A percentile compares a stretch with the other conserved stretches of the same genome.
Conservation (phyloP, 805 yeast genomes). For the Isabelozyma heimii region DNA sequence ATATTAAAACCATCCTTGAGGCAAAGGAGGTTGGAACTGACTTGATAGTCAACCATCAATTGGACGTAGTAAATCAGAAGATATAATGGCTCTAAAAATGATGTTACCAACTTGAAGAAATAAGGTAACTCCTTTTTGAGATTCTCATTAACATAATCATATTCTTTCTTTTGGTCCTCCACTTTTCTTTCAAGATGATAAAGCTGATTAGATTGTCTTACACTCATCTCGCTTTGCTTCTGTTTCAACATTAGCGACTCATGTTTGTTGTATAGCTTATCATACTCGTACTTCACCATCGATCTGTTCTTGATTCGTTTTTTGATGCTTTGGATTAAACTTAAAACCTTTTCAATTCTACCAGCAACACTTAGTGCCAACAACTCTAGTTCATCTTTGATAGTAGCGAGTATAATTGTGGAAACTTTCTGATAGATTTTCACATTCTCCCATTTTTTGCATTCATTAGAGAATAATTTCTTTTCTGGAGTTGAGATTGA, state of each 20-base stretch:
- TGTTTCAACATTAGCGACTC: conserved; percentile 29
- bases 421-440: not conserved
- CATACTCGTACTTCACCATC: conserved; percentile 36
- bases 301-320: conserved; percentile 26
- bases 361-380: not conserved
- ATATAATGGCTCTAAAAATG: conserved; percentile 29
- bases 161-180: conserved; percentile 18
- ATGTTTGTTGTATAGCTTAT: conserved; percentile 24
- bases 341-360: conserved; percentile 12
- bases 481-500: not conserved
- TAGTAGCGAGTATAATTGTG: not conserved
- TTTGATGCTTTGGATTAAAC: conserved; percentile 19
- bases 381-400: conserved; percentile 10
- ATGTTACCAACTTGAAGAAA: conserved; percentile 32
- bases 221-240: conserved; percentile 32
- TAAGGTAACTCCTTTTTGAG: conserved; percentile 48
- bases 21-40: conserved; percentile 7
- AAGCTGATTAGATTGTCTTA: conserved; percentile 26
- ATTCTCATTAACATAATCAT: conserved; percentile 31
- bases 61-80: conserved; percentile 36
- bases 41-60: conserved; percentile 31
- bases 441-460: conserved; percentile 14
- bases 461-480: conserved; percentile 1
- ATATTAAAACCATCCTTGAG: not conserved
- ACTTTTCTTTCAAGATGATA: conserved; percentile 23